These are phyloP conservation scores for Eruca vesicaria DNA, from an alignment of 441 rosid genomes.

Conservation along the genomic window DNA sequence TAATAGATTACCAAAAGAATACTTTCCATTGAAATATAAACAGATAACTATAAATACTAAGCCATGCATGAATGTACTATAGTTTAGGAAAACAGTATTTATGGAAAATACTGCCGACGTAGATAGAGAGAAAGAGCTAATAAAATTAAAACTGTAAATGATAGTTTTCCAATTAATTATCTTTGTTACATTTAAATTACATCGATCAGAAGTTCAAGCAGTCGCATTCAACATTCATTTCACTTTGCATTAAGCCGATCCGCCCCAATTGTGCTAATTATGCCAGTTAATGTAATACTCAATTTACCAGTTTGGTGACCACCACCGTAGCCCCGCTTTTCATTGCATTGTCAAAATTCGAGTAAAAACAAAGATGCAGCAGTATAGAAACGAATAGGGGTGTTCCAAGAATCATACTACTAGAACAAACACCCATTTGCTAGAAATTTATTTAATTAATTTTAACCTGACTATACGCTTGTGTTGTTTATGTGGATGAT, in stretches of 20 bases:
- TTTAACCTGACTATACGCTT: not conserved
- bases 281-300: not conserved
- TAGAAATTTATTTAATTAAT: not conserved
- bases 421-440: conserved; percentile 56
- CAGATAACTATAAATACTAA: not conserved
- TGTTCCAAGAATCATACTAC: conserved; percentile 73
- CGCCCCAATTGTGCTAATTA: not conserved
- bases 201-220: not conserved
- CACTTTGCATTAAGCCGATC: not conserved
- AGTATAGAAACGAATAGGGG: conserved; percentile 28
- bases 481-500: not conserved
- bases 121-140: not conserved
- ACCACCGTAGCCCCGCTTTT: not conserved
- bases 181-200: not conserved
- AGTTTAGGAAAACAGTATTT: not conserved
- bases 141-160: not conserved
- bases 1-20: not conserved
- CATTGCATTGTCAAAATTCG: not conserved
- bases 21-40: not conserved
- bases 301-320: not conserved
- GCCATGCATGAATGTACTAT: not conserved
- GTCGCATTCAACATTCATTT: not conserved
- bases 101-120: not conserved
- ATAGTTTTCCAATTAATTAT: not conserved
- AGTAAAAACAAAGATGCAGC: not conserved